A percentile compares a stretch with the other conserved stretches of the same genome.
These are phyloP conservation scores for Penicillium coffeae DNA, from an alignment of 495 filamentous ascomycete genomes.

Conservation along the genomic window DNA sequence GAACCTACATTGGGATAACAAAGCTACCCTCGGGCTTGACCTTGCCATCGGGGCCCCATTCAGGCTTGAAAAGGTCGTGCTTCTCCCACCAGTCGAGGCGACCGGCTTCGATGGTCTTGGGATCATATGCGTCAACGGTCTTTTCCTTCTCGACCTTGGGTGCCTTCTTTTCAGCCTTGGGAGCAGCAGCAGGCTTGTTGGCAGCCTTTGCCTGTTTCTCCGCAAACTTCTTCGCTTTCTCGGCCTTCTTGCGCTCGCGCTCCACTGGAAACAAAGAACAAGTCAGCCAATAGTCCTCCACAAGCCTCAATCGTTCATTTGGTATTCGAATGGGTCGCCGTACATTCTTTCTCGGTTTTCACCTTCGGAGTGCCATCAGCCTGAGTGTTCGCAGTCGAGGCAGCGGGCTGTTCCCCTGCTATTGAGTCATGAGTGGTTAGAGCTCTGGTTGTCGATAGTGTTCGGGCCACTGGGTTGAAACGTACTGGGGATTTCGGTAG, in stretches of 20 bases:
- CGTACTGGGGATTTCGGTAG: constrained; percentile 53
- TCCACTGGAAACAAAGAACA: constrained; percentile 35
- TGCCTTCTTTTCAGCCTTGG: constrained; percentile 52
- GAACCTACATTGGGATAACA: constrained; percentile 54
- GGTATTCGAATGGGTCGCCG: constrained; percentile 12
- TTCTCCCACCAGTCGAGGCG: constrained; percentile 61
- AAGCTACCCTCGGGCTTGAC: constrained; percentile 66
- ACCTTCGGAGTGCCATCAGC: constrained; percentile 48
- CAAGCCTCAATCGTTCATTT: neutral
- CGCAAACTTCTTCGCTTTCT: constrained; percentile 57
- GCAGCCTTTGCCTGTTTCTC: constrained; percentile 55
- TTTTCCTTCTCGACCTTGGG: constrained; percentile 51
- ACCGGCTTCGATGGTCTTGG: constrained; percentile 51
- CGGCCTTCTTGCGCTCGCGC: constrained; percentile 55
- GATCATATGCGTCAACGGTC: constrained; percentile 54
- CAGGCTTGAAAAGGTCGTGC: constrained; percentile 68
- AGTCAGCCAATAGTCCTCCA: constrained; percentile 16
- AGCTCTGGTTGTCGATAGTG: neutral
- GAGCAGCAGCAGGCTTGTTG: constrained; percentile 37
- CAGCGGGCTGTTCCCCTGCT: constrained; percentile 54
- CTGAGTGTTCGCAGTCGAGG: constrained; percentile 42
- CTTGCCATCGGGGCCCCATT: constrained; percentile 60
- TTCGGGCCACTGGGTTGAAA: constrained; percentile 20
- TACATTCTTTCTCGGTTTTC: constrained; percentile 59
- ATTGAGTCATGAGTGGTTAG: constrained; percentile 5